Evolutionary conservation across 192 early-diverging fungal species (phyloP), one percentile per base, ranked within the genome.

Genomic region (Coemansia interrupta): DNA sequence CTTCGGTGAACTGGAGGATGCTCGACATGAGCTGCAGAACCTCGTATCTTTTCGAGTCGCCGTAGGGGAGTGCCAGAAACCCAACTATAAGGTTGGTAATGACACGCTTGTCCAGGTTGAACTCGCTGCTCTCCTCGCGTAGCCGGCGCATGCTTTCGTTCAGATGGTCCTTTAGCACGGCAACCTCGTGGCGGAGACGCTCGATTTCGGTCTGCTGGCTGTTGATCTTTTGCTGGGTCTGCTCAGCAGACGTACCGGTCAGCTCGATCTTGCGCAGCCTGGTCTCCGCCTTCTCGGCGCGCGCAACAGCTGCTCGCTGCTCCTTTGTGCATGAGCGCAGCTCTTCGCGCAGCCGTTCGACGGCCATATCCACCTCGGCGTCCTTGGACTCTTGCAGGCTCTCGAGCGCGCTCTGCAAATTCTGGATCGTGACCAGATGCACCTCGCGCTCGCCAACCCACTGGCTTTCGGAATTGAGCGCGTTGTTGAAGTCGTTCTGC

Each of bases 11-110:
- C 66, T 93, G 86, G 32, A 98, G 73, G 17, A 96, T 89, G 61
- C 83, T 89, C 13, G 90, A 86, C 72, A 98, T 94, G 45, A 98
- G 83, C 48, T 86, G 86, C 60, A 98, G 67, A 42, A 95, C 91
- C 65, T 98, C 94, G 64, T 84, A 98, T 29, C 92, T 83, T 72
- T 94, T 96, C 36, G 86, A 81, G 68, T 96, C 94, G 41, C 93
- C 94, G 22, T 93, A 84, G 22, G 89, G 89, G 40, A 90, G 82
- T 49, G 83, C 81, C 47, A 95, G 70, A 69, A 95, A 98, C 1
- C 87, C 85, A 41, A 96, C 88, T 41, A 98, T 73, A 7, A 98
- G 83, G 55, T 95, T 95, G 44, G 92, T 87, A 23, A 96, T 88
- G 8, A 98, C 83, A 26, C 87, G 87, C 57, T 93, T 86, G 63